A percentile compares a stretch with the other conserved stretches of the same genome.
Evolutionary conservation across 768 basidiomycete genomes (phyloP).

Genomic region (Austroboletus eburneus): DNA sequence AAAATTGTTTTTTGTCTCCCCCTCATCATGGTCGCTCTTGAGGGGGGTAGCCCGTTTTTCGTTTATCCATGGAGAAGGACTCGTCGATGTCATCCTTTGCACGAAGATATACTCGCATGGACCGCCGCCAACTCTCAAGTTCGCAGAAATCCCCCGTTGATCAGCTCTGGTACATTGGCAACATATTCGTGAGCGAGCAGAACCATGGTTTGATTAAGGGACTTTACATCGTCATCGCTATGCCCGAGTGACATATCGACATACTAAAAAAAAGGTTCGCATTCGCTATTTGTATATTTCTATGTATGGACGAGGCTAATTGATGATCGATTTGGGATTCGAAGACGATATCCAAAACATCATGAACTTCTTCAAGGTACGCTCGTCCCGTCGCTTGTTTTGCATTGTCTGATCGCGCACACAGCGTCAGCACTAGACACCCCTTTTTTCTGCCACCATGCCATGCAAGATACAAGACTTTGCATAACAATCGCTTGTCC

Average conservation of each 20-base stretch:
- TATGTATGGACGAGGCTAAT: conserved; percentile 99
- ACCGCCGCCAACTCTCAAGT: conserved; percentile 75
- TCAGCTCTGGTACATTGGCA: conserved; percentile 92
- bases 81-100: conserved; percentile 96
- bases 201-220: conserved; percentile 87
- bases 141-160: conserved; percentile 78
- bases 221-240: conserved; percentile 93
- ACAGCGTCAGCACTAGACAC: conserved; percentile 92
- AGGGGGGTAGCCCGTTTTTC: conserved; percentile 90
- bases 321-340: conserved; percentile 99
- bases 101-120: conserved; percentile 90
- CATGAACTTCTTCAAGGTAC: conserved; percentile 97
- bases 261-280: conserved; percentile 97
- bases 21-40: conserved; percentile 91
- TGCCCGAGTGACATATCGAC: conserved; percentile 94
- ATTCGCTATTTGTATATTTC: conserved; percentile 89
- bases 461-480: conserved; percentile 99
- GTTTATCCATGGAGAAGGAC: conserved; percentile 91
- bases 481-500: conserved; percentile 92
- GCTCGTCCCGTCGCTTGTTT: conserved; percentile 12
- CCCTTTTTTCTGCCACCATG: conserved; percentile 99
- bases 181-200: conserved; percentile 98
- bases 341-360: conserved; percentile 99
- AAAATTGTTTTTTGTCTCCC: conserved; percentile 99
- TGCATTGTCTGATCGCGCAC: neutral